Conservation (phyloP, 2,329 filamentous ascomycete species). For the Myotisia sp. region DNA sequence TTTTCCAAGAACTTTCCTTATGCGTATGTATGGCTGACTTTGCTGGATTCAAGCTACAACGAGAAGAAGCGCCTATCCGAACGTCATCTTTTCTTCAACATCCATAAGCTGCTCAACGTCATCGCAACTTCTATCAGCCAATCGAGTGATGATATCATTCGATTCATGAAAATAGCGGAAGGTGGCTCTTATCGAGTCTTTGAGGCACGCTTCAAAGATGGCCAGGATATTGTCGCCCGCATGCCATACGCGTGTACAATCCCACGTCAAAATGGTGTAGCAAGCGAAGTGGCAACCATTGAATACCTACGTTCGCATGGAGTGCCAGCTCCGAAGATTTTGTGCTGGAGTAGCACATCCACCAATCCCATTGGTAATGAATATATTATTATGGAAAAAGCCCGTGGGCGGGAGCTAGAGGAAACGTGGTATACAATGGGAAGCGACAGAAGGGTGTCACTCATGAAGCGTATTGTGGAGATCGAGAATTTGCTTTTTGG, state of each 20-base stretch:
- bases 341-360: conserved; percentile 13
- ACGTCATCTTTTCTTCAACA: conserved; percentile 13
- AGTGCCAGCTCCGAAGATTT: conserved; percentile 16
- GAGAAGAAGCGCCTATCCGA: conserved; percentile 13
- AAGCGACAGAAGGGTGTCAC: conserved; percentile 13
- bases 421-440: conserved; percentile 14
- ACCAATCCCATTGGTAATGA: conserved; percentile 17
- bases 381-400: conserved; percentile 22
- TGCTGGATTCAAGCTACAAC: conserved; percentile 9
- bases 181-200: conserved; percentile 26
- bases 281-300: conserved; percentile 24
- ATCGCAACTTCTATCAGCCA: conserved; percentile 10
- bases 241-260: conserved; percentile 21
- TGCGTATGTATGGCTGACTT: not conserved
- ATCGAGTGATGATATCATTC: conserved; percentile 9
- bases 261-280: conserved; percentile 16
- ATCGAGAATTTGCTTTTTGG: conserved; percentile 15
- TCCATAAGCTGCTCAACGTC: conserved; percentile 12
- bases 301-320: conserved; percentile 18
- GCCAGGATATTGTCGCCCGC: conserved; percentile 18
- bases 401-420: conserved; percentile 14
- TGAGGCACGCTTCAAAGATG: conserved; percentile 18
- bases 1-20: not conserved
- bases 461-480: conserved; percentile 10
- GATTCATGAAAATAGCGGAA: conserved; percentile 22